These are phyloP conservation scores for Mycosphaerella sp. DNA, from an alignment of 2,329 filamentous ascomycete genomes.

Conservation along the genomic window DNA sequence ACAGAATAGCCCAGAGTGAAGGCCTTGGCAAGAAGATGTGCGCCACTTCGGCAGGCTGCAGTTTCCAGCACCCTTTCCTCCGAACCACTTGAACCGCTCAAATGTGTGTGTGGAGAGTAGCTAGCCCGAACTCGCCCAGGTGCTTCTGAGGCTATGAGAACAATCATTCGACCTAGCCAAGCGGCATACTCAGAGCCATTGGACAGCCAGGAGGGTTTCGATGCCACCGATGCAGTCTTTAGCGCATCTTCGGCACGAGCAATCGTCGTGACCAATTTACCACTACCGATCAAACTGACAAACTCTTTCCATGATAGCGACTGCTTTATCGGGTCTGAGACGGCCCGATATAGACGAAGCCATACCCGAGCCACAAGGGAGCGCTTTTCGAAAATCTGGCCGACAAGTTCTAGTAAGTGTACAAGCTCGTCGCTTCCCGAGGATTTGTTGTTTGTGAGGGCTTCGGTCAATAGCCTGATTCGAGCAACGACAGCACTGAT, in stretches of 20 bases:
- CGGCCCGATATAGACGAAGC: slow-evolving; percentile 38
- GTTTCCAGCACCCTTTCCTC: neutral
- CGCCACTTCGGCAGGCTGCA: slow-evolving; percentile 30
- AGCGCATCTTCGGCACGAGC: slow-evolving; percentile 54
- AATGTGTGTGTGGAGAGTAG: no score
- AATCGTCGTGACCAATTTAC: slow-evolving; percentile 51
- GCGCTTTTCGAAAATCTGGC: slow-evolving; percentile 40
- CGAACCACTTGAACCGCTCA: no score
- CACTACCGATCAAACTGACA: slow-evolving; percentile 52
- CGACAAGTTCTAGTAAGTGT: slow-evolving; percentile 41
- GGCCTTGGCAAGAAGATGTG: slow-evolving; percentile 50
- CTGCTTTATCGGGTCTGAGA: slow-evolving; percentile 40
- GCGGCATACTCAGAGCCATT: slow-evolving; percentile 57
- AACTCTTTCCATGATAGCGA: slow-evolving; percentile 59
- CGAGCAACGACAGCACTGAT: slow-evolving; percentile 70
- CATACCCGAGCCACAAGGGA: slow-evolving; percentile 42
- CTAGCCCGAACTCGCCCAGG: no score
- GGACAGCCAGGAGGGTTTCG: slow-evolving; percentile 57
- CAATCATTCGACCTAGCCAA: slow-evolving; percentile 66
- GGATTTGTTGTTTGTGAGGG: neutral
- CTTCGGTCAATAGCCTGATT: slow-evolving; percentile 42
- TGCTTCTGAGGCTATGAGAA: slow-evolving; percentile 3
- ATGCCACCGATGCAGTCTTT: slow-evolving; percentile 25
- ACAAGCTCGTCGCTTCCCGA: slow-evolving; percentile 12
- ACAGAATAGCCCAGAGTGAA: slow-evolving; percentile 63